phyloP scores from a whole-genome alignment of 495 filamentous ascomycete genomes.

The Copromyces sp. region DNA sequence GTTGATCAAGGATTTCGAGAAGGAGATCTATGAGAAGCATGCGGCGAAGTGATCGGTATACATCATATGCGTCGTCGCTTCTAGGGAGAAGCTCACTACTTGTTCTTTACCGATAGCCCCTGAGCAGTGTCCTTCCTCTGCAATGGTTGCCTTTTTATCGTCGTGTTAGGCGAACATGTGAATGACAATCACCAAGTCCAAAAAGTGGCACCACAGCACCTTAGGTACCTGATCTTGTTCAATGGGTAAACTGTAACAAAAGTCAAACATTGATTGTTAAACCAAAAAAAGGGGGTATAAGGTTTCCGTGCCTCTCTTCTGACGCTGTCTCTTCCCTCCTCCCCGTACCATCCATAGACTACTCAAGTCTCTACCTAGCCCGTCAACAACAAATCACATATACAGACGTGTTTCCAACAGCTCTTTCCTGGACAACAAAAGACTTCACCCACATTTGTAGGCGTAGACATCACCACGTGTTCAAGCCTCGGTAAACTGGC shows the following conservation, averaged over 20 bases:
- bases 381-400: background rate
- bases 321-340: background rate
- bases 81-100: no score
- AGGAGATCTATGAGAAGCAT: constrained; percentile 17
- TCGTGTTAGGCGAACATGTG: no score
- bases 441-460: background rate
- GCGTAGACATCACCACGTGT: background rate
- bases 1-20: constrained; percentile 24
- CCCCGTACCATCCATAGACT: background rate
- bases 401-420: background rate
- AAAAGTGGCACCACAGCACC: background rate
- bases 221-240: background rate
- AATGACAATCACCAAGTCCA: background rate
- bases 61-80: background rate
- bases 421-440: background rate
- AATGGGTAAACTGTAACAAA: background rate
- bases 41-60: background rate
- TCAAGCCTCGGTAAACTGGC: background rate
- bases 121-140: no score
- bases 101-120: no score
- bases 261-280: background rate
- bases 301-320: background rate
- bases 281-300: background rate
- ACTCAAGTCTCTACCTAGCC: background rate
- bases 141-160: no score